Evolutionary conservation across 148 eudicot species (phyloP).

Genomic region (Salicornia ramosissima): DNA sequence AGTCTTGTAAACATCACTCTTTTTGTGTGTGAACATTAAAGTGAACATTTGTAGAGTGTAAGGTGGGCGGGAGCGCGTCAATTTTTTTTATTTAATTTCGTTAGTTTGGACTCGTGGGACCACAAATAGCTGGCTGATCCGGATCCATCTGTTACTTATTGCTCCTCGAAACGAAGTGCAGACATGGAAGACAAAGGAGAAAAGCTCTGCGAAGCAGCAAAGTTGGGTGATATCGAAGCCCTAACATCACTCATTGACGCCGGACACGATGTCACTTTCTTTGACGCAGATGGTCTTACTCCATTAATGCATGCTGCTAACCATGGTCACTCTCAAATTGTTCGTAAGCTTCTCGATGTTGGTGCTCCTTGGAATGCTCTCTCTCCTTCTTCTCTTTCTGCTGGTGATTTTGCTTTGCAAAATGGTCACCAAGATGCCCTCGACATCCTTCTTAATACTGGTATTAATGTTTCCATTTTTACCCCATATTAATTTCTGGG

Average conservation of each 20-base stretch:
- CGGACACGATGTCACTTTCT: conserved; percentile 66
- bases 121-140: too few species aligned
- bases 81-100: too few species aligned
- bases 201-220: conserved; percentile 54
- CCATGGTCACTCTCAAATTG: conserved; percentile 51
- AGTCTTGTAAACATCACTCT: too few species aligned
- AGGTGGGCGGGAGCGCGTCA: too few species aligned
- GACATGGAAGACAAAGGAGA: conserved; percentile 38
- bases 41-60: too few species aligned
- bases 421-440: conserved; percentile 67
- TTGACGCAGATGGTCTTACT: conserved; percentile 60
- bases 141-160: too few species aligned
- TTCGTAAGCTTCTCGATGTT: conserved; percentile 58
- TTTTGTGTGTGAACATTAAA: too few species aligned
- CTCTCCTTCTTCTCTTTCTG: conserved; percentile 66
- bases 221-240: conserved; percentile 42
- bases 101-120: too few species aligned
- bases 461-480: conserved; percentile 23
- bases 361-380: conserved; percentile 98
- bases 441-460: conserved; percentile 69
- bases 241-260: conserved; percentile 36
- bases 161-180: too few species aligned
- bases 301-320: conserved; percentile 94
- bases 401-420: conserved; percentile 93
- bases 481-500: too few species aligned